Percentiles rank a stretch among this genome's conserved stretches.
Conservation (phyloP, 805 yeast genomes). For the Zygoascus ofunaensis region DNA sequence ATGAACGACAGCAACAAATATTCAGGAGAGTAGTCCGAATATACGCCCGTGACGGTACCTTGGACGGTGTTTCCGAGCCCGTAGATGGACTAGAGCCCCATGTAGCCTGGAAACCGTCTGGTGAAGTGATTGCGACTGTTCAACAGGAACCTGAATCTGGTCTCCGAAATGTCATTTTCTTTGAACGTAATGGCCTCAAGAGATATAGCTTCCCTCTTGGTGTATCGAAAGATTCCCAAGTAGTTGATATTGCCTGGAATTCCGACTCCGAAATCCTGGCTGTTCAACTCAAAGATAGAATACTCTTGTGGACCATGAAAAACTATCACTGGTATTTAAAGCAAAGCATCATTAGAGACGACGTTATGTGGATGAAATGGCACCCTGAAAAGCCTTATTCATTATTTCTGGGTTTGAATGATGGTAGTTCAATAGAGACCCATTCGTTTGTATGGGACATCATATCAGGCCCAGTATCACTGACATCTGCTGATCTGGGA, state of each 20-base stretch:
- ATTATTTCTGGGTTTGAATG: constrained; percentile 45
- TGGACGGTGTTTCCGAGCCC: constrained; percentile 82
- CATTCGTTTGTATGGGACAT: constrained; percentile 58
- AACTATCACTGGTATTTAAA: constrained; percentile 96
- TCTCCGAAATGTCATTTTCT: constrained; percentile 43
- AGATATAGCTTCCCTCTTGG: constrained; percentile 77
- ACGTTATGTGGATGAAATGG: constrained; percentile 44
- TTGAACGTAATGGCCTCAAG: constrained; percentile 87
- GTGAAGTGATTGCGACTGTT: constrained; percentile 74
- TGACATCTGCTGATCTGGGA: constrained; percentile 61
- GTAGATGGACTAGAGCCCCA: constrained; percentile 69
- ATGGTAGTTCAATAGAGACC: constrained; percentile 37
- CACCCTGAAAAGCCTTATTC: constrained; percentile 85
- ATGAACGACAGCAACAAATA: constrained; percentile 11
- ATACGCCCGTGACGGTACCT: constrained; percentile 61
- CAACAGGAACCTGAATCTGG: constrained; percentile 44
- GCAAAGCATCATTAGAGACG: constrained; percentile 52
- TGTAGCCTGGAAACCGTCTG: constrained; percentile 85
- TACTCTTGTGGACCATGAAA: constrained; percentile 86
- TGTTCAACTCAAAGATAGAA: constrained; percentile 46
- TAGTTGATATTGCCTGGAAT: constrained; percentile 66
- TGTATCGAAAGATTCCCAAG: constrained; percentile 29
- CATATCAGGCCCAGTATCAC: constrained; percentile 53
- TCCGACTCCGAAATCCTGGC: constrained; percentile 71
- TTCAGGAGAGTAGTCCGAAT: constrained; percentile 66